Conservation (phyloP, 2,329 filamentous ascomycete genomes). For the Sordariomycetes sp. region DNA sequence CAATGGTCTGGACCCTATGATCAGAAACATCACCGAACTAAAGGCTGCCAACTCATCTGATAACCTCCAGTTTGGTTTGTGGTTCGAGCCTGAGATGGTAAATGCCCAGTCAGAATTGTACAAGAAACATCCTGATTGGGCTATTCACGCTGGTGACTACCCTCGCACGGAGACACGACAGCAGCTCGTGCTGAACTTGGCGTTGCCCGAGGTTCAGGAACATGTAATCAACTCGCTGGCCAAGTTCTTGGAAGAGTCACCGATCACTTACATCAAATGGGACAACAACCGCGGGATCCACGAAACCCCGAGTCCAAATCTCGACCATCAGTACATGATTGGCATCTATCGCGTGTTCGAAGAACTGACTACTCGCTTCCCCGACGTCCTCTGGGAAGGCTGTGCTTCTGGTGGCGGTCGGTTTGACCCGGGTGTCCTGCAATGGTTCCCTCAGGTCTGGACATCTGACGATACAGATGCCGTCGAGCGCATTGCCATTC, state of each 20-base stretch:
- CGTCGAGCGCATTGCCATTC: slow-evolving; percentile 50
- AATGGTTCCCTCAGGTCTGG: slow-evolving; percentile 60
- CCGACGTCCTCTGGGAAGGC: slow-evolving; percentile 56
- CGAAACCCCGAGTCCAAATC: slow-evolving; percentile 43
- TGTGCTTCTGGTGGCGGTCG: slow-evolving; percentile 57
- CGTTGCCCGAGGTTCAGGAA: slow-evolving; percentile 51
- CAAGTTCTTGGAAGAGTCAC: slow-evolving; percentile 39
- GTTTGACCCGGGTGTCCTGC: slow-evolving; percentile 53
- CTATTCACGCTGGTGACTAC: slow-evolving; percentile 45
- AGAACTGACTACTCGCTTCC: slow-evolving; percentile 48
- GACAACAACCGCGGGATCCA: slow-evolving; percentile 59
- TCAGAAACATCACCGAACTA: slow-evolving; percentile 40
- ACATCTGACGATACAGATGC: slow-evolving; percentile 58
- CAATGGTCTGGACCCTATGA: slow-evolving; percentile 40
- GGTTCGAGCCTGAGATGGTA: slow-evolving; percentile 63
- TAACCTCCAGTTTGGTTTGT: slow-evolving; percentile 51
- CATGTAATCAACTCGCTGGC: slow-evolving; percentile 49
- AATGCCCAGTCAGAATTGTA: slow-evolving; percentile 54
- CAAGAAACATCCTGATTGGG: slow-evolving; percentile 54
- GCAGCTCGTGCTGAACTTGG: slow-evolving; percentile 54
- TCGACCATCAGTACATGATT: slow-evolving; percentile 51
- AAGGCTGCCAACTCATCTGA: slow-evolving; percentile 20
- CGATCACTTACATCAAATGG: slow-evolving; percentile 57
- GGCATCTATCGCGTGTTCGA: slow-evolving; percentile 56
- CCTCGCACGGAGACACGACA: slow-evolving; percentile 44